Evolutionary conservation across 768 basidiomycete species (phyloP), one percentile per base, ranked within the genome.

Genomic region (Leucocoprinus sp.): DNA sequence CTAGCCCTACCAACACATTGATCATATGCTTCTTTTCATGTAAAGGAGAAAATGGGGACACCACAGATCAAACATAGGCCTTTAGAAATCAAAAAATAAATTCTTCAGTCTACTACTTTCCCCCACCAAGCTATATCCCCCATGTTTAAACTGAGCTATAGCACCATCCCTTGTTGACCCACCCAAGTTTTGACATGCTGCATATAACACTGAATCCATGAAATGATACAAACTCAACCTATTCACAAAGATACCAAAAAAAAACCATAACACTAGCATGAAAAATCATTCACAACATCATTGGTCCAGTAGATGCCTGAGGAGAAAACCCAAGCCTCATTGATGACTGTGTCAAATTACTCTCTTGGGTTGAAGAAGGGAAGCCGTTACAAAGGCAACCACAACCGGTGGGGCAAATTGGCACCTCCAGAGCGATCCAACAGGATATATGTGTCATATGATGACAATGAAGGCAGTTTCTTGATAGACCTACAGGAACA

Each of bases 361-460:
- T 58, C 38, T 62, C 61, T 7, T 54, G 29, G 17, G 38, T 43
- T 14, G 28, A 40, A 31, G 24, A 49, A 21, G 46, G 40, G 18
- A 36, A 52, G 9, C 63, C 64, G 41, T 61, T 67, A 45, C 82
- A 84, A 31, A 64, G 63, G 56, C 84, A 86, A 2, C 83, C 80
- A 52, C 84, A 86, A 1, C 84, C 84, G 4, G 81, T 72, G 4
- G 79, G 74, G 46, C 84, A 86, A 12, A 70, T 65, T 0, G 68
- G 67, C 2, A 75, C 64, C 45, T 71, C 66, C 15, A 74, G 65
- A 4, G 56, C 63, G 42, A 65, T 67, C 78, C 80, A 80, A 54
- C 84, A 86, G 21, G 73, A 71, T 51, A 84, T 60, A 53, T 86
- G 84, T 0, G 76, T 75, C 6, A 81, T 68, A 54, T 86, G 84